Percentiles rank a stretch among this genome's conserved stretches.
Conservation (phyloP, 1,139 yeast species). For the Candida sanyaensis region DNA sequence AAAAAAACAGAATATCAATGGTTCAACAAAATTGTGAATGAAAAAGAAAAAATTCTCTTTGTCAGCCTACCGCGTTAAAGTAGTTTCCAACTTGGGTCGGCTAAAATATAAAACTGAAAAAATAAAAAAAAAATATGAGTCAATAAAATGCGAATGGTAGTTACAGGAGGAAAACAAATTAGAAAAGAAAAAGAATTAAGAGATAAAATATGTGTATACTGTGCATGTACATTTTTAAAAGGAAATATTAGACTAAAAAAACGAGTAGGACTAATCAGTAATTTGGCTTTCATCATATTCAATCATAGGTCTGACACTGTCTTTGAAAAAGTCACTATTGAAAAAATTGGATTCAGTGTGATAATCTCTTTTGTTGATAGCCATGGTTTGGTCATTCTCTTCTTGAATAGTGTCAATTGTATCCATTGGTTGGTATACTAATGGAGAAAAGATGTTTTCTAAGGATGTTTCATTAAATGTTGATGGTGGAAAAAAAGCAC, state of each 20-base stretch:
- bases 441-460: constrained; percentile 10
- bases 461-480: background rate
- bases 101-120: background rate
- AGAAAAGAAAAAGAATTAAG: background rate
- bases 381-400: background rate
- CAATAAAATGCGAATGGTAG: background rate
- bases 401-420: constrained; percentile 10
- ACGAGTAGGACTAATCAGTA: constrained; percentile 6
- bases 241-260: background rate
- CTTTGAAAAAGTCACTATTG: constrained; percentile 13
- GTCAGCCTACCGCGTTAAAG: background rate
- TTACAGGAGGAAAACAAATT: background rate
- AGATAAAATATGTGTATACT: background rate
- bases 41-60: background rate
- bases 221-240: background rate
- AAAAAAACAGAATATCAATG: background rate
- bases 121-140: constrained; percentile 2
- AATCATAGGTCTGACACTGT: constrained; percentile 10
- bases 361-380: constrained; percentile 1
- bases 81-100: background rate
- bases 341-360: constrained; percentile 8
- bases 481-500: constrained; percentile 9
- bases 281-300: constrained; percentile 14
- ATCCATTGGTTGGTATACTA: constrained; percentile 8
- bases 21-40: background rate